Percentiles rank a stretch among this genome's conserved stretches.
Evolutionary conservation across 768 basidiomycete genomes (phyloP).

Genomic region (Zangia roseola): DNA sequence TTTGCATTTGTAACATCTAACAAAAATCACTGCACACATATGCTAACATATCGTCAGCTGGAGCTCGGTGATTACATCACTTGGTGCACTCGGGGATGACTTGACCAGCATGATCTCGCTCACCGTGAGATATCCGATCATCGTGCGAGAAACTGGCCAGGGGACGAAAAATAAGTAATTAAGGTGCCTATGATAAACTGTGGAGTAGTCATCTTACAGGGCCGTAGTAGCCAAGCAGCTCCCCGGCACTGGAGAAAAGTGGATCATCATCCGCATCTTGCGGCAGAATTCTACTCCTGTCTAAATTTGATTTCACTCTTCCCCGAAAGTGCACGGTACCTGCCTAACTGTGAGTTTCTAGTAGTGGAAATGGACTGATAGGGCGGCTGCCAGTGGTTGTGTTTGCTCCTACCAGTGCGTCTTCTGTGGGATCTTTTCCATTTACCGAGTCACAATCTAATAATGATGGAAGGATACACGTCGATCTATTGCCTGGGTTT

Average conservation of each 20-base stretch:
- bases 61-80: no score
- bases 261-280: not conserved
- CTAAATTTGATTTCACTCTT: not conserved
- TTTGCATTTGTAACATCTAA: no score
- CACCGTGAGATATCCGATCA: not conserved
- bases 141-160: conserved; percentile 2
- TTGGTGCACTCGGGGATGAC: no score
- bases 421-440: not conserved
- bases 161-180: no score
- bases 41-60: no score
- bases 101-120: no score
- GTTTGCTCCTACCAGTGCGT: conserved; percentile 13
- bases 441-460: not conserved
- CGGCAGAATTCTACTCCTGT: conserved; percentile 2
- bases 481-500: no score
- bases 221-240: no score
- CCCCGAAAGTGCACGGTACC: not conserved
- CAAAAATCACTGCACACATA: no score
- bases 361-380: not conserved
- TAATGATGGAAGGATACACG: not conserved
- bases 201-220: no score
- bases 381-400: conserved; percentile 3
- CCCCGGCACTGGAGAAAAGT: no score
- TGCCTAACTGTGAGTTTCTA: not conserved
- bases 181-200: no score